phyloP scores from a whole-genome alignment of 2,329 filamentous ascomycete genomes.

The Colletotrichum tropicale region DNA sequence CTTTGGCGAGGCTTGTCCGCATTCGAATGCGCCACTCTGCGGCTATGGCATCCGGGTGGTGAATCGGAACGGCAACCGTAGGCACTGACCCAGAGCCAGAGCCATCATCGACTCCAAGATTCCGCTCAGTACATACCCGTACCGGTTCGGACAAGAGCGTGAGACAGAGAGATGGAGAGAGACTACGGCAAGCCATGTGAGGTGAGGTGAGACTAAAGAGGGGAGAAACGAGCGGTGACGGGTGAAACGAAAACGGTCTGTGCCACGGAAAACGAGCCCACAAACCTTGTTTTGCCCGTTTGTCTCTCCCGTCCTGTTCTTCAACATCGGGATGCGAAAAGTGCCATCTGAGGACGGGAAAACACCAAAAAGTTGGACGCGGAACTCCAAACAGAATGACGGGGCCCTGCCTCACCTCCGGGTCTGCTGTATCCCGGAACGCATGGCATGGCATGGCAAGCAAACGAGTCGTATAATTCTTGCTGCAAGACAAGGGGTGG shows the following conservation, averaged over 20 bases:
- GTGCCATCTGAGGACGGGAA: not conserved
- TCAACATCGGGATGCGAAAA: not conserved
- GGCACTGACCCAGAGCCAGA: not conserved
- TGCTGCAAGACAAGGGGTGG: not conserved
- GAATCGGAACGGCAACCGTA: conserved; percentile 5
- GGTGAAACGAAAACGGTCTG: conserved; percentile 18
- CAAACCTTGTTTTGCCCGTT: not conserved
- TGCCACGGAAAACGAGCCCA: conserved; percentile 6
- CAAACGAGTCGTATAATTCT: not conserved
- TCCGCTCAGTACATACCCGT: not conserved
- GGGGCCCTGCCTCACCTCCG: not conserved
- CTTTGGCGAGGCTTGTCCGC: not conserved
- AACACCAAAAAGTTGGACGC: not conserved
- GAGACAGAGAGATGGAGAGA: too few relatives aligned
- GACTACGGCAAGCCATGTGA: not conserved
- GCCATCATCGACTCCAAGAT: not conserved
- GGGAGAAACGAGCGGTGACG: not conserved
- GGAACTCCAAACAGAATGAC: not conserved
- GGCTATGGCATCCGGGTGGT: not conserved
- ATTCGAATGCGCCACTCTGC: not conserved
- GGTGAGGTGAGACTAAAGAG: not conserved
- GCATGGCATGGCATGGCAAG: not conserved
- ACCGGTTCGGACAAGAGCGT: not conserved
- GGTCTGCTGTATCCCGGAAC: not conserved
- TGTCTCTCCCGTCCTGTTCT: not conserved